These are phyloP conservation scores for Colletotrichum cordylinicola DNA, from an alignment of 2,329 filamentous ascomycete species.

Conservation along the genomic window DNA sequence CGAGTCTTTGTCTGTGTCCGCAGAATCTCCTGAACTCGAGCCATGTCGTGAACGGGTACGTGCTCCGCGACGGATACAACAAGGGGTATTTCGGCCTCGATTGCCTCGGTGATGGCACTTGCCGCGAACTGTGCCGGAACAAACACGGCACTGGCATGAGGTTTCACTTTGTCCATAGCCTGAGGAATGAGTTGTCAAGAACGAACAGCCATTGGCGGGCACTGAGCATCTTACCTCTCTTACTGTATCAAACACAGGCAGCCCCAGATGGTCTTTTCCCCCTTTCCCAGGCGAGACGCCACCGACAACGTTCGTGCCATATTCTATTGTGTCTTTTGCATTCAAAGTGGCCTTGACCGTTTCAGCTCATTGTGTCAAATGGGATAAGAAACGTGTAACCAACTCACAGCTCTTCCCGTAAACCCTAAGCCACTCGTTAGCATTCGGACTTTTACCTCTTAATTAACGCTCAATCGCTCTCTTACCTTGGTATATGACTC, in stretches of 20 bases:
- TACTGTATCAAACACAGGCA: slow-evolving; percentile 42
- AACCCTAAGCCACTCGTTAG: slow-evolving; percentile 31
- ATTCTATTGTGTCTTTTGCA: slow-evolving; percentile 41
- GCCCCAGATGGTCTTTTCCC: slow-evolving; percentile 33
- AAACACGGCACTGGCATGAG: slow-evolving; percentile 76
- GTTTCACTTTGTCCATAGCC: slow-evolving; percentile 47
- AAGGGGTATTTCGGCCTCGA: slow-evolving; percentile 79
- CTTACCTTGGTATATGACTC: slow-evolving; percentile 42
- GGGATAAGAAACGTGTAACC: too few species aligned
- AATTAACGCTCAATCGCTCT: neutral
- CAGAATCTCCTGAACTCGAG: slow-evolving; percentile 73
- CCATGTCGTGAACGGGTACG: slow-evolving; percentile 78
- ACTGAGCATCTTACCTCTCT: slow-evolving; percentile 28
- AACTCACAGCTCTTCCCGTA: slow-evolving; percentile 40
- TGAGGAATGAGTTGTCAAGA: neutral
- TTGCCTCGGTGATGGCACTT: slow-evolving; percentile 73
- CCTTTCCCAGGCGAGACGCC: slow-evolving; percentile 44
- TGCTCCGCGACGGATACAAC: slow-evolving; percentile 83
- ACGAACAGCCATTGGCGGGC: neutral
- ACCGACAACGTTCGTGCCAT: slow-evolving; percentile 42
- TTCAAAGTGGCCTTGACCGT: slow-evolving; percentile 38
- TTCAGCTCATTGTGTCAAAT: neutral
- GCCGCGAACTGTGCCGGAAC: slow-evolving; percentile 72
- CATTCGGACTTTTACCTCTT: neutral
- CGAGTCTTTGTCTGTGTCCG: slow-evolving; percentile 74